Evolutionary conservation across 345 rosid genomes (phyloP).

Genomic region (Ailanthus altissimus): DNA sequence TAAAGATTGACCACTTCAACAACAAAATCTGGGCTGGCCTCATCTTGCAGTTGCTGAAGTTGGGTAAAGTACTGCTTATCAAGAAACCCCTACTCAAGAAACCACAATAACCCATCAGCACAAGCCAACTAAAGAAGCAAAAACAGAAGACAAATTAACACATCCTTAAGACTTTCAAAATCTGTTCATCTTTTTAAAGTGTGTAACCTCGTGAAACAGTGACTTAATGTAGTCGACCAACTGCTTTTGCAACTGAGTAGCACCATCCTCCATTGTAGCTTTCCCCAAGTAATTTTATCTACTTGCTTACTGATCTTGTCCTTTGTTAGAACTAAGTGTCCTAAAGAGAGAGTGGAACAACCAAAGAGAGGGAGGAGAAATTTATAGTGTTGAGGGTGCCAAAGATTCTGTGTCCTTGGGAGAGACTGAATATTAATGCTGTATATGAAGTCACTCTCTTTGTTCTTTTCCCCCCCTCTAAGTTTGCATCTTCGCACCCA

Average conservation of each 20-base stretch:
- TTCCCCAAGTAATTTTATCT: neutral
- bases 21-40: slow-evolving; percentile 61
- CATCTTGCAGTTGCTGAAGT: slow-evolving; percentile 63
- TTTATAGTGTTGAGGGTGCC: slow-evolving; percentile 21
- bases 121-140: neutral
- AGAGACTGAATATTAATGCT: slow-evolving; percentile 3
- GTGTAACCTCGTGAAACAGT: slow-evolving; percentile 55
- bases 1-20: slow-evolving; percentile 60
- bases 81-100: slow-evolving; percentile 42
- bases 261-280: slow-evolving; percentile 53
- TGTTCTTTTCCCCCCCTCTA: slow-evolving; percentile 2
- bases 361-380: slow-evolving; percentile 6
- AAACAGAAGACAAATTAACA: neutral
- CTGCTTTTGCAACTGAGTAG: slow-evolving; percentile 51
- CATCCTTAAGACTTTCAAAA: neutral
- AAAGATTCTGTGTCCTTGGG: slow-evolving; percentile 29
- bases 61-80: slow-evolving; percentile 58
- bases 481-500: no score
- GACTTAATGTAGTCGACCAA: slow-evolving; percentile 45
- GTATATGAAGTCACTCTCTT: slow-evolving; percentile 28
- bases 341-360: slow-evolving; percentile 9
- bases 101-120: slow-evolving; percentile 9
- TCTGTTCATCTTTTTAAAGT: neutral
- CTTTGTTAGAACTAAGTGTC: neutral
- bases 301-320: slow-evolving; percentile 30